Evolutionary conservation across 2,329 filamentous ascomycete genomes (phyloP), one percentile per base, ranked within the genome.

Genomic region (Exophiala xenobiotica): DNA sequence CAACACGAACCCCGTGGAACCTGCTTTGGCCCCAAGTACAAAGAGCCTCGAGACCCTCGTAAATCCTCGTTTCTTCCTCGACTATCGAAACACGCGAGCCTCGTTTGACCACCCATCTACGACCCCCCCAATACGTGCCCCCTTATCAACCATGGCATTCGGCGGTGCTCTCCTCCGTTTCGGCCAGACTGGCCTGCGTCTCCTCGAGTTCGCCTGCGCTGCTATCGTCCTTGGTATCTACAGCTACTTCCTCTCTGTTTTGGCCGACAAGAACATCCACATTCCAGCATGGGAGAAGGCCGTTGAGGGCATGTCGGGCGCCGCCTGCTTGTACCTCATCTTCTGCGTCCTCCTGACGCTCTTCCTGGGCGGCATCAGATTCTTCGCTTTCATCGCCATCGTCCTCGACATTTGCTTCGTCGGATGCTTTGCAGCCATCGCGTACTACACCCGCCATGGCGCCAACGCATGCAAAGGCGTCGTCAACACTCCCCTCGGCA

Each of bases 171-270:
- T 81, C 62, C 81, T 95, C 62, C 89, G 88, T 64, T 71, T 80
- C 46, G 70, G 79, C 40, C 86, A 89, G 64, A 86, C 86, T 67
- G 77, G 85, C 67, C 74, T 95, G 64, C 88, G 92, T 61, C 72
- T 79, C 59, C 71, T 96, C 50, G 82, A 89, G 64, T 86, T 95
- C 69, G 77, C 81, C 66, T 88, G 83, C 68, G 78, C 86, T 6
- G 82, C 78, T 53, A 78, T 95, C 60, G 80, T 92, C 55, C 80
- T 96, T 56, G 86, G 80, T 60, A 80, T 93, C 64, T 91, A 86
- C 77, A 85, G 84, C 43, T 96, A 95, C 77, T 95, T 90, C 77
- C 81, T 96, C 43, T 82, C 86, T 6, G 79, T 86, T 6, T 80
- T 91, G 11, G 68, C 79, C 56, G 81, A 85, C 63, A 82, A 89